Conservation (phyloP, 139 green algal species). For the Chlamydomonas asymmetrica region DNA sequence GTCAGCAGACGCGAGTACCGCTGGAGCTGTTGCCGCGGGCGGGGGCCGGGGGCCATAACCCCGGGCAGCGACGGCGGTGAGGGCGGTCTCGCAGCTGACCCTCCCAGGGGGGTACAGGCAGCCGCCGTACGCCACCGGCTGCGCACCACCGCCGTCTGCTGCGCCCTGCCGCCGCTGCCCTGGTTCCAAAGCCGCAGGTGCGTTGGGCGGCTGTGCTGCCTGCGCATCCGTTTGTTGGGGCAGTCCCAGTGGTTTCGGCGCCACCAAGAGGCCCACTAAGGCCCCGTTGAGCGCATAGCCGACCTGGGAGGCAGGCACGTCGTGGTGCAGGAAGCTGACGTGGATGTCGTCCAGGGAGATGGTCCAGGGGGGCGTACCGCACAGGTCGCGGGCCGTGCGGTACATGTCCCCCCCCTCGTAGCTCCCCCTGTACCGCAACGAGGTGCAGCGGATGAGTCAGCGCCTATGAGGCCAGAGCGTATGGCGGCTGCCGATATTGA, state of each 20-base stretch:
- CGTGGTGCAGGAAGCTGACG: constrained; percentile 46
- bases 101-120: constrained; percentile 2
- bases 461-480: not conserved
- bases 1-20: too few species aligned
- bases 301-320: constrained; percentile 40
- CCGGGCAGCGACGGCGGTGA: too few species aligned
- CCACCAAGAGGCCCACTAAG: constrained; percentile 63
- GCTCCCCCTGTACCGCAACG: constrained; percentile 1
- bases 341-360: constrained; percentile 37
- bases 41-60: too few species aligned
- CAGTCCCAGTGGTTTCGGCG: not conserved
- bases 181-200: not conserved
- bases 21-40: too few species aligned
- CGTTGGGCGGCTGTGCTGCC: not conserved
- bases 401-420: constrained; percentile 44
- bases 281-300: constrained; percentile 64
- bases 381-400: constrained; percentile 42
- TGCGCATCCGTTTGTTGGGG: not conserved
- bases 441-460: not conserved
- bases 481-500: too few species aligned
- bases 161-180: not conserved
- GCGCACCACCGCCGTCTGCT: not conserved
- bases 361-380: constrained; percentile 44
- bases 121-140: not conserved
- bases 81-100: constrained; percentile 6